Evolutionary conservation across 306 rosid genomes (phyloP).

Genomic region (Dryas octopetala): DNA sequence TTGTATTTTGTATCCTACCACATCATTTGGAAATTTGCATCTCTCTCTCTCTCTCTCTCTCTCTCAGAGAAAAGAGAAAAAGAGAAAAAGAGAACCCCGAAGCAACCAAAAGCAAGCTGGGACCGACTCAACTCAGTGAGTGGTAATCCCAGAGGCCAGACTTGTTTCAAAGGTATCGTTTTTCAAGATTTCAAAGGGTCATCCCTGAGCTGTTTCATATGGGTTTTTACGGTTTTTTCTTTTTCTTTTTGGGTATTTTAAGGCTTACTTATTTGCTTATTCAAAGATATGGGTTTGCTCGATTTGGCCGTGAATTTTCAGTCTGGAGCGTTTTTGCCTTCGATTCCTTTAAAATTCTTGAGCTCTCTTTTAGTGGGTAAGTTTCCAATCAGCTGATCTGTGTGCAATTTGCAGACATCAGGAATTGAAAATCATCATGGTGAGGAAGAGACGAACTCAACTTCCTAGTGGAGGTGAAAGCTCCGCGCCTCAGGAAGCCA

Average conservation of each 20-base stretch:
- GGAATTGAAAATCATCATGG: constrained; percentile 38
- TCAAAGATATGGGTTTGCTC: neutral
- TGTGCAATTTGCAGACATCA: neutral
- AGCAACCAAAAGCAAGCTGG: neutral
- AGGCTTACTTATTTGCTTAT: neutral
- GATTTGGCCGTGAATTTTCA: neutral
- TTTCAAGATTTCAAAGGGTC: no score
- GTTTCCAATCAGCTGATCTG: neutral
- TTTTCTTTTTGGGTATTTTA: no score
- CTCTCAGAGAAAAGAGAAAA: neutral
- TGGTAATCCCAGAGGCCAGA: neutral
- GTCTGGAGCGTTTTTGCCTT: neutral
- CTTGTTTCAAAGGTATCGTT: no score
- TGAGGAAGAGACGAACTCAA: constrained; percentile 72
- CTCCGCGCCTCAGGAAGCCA: constrained; percentile 50
- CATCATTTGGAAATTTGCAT: neutral
- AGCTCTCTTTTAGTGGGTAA: neutral
- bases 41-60: neutral
- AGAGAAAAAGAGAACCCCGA: neutral
- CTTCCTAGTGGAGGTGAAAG: constrained; percentile 57
- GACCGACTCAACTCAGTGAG: no score
- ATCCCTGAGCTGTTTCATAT: neutral
- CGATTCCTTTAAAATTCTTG: neutral
- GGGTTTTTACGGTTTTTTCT: neutral
- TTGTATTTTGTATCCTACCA: constrained; percentile 4